Conservation (phyloP, 2,329 filamentous ascomycete species). For the Pseudonectria buxi region DNA sequence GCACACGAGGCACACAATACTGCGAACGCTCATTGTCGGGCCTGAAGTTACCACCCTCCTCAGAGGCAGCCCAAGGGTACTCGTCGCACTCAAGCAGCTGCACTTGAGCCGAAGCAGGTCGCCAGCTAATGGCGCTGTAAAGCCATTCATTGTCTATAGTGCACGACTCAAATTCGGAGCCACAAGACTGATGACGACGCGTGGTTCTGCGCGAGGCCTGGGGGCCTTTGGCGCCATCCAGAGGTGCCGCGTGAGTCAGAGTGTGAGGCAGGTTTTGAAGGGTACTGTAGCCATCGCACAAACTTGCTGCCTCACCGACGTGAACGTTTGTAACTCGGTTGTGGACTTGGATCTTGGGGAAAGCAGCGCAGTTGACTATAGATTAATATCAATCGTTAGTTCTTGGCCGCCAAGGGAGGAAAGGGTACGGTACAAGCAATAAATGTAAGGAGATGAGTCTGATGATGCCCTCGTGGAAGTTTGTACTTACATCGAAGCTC, state of each 20-base stretch:
- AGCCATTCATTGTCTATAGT: not conserved
- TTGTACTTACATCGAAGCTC: too few species aligned
- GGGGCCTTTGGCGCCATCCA: not conserved
- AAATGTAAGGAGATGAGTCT: too few species aligned
- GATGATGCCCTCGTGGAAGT: too few species aligned
- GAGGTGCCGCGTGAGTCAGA: not conserved
- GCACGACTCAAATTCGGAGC: not conserved
- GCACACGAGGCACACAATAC: constrained; percentile 1
- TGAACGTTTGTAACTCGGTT: too few species aligned
- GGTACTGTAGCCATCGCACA: not conserved
- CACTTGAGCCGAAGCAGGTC: not conserved
- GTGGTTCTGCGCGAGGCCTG: not conserved
- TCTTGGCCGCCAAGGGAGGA: too few species aligned
- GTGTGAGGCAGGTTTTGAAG: not conserved
- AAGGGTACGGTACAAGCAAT: too few species aligned
- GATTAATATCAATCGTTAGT: too few species aligned
- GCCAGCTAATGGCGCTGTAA: not conserved
- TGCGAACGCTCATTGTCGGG: not conserved
- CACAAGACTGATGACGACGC: not conserved
- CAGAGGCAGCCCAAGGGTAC: constrained; percentile 2
- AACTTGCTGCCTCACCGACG: not conserved
- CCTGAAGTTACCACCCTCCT: constrained; percentile 4
- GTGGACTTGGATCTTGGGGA: too few species aligned
- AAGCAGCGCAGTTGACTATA: too few species aligned
- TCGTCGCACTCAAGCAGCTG: constrained; percentile 2